Evolutionary conservation across 2,329 filamentous ascomycete species (phyloP).

Genomic region (Eutypella sp.): DNA sequence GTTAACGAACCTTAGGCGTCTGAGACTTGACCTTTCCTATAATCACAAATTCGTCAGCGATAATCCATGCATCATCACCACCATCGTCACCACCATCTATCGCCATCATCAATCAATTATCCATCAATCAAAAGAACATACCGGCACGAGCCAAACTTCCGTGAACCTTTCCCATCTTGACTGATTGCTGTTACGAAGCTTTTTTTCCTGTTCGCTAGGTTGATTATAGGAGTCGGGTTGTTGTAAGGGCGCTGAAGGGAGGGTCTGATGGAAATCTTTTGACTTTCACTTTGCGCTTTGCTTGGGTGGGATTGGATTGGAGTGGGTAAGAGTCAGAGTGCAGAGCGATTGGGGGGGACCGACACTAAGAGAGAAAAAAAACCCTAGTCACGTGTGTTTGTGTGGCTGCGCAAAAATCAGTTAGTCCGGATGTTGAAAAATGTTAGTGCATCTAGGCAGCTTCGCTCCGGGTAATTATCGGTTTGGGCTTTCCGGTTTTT

Average conservation of each 20-base stretch:
- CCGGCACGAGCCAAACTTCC: constrained; percentile 78
- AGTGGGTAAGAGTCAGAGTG: constrained; percentile 12
- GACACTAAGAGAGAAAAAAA: too few relatives aligned
- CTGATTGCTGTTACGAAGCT: constrained; percentile 9
- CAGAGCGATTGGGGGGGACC: constrained; percentile 8
- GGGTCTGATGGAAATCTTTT: constrained; percentile 12
- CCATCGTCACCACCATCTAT: too few relatives aligned
- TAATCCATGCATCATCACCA: too few relatives aligned
- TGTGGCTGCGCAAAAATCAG: constrained; percentile 1
- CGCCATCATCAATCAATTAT: constrained; percentile 2
- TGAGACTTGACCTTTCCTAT: constrained; percentile 95
- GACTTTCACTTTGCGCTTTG: constrained; percentile 10
- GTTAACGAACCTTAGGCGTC: constrained; percentile 73
- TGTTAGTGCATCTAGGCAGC: background rate
- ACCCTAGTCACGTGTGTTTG: constrained; percentile 20
- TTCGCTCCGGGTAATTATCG: background rate
- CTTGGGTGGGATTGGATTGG: background rate
- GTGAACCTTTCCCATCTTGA: constrained; percentile 33
- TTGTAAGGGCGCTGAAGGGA: constrained; percentile 6
- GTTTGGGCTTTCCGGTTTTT: too few relatives aligned
- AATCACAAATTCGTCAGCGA: constrained; percentile 21
- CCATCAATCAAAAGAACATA: constrained; percentile 26
- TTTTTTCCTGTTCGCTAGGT: background rate
- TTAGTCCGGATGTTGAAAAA: too few relatives aligned
- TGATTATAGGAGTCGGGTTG: constrained; percentile 1